These are phyloP conservation scores for Escovopsis sp. DNA, from an alignment of 2,329 filamentous ascomycete species.

Conservation along the genomic window DNA sequence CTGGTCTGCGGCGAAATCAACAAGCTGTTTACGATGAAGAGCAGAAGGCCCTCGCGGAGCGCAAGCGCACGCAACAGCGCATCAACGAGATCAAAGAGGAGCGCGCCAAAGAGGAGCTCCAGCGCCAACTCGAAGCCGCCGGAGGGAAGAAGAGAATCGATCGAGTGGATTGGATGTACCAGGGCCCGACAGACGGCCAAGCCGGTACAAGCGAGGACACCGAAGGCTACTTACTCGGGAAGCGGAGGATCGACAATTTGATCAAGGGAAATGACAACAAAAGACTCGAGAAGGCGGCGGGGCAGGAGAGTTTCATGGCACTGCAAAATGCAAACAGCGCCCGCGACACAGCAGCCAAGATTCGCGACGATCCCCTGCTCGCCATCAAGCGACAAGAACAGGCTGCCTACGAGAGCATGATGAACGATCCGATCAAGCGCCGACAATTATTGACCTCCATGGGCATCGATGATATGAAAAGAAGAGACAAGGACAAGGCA, in stretches of 20 bases:
- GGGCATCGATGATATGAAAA: conserved; percentile 35
- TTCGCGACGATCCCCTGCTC: conserved; percentile 79
- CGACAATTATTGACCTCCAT: conserved; percentile 51
- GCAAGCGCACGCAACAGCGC: conserved; percentile 83
- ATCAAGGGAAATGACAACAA: conserved; percentile 70
- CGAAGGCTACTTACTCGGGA: conserved; percentile 85
- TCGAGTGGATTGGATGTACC: conserved; percentile 97
- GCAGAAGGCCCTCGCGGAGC: conserved; percentile 81
- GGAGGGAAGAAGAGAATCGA: conserved; percentile 69
- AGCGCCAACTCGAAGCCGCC: conserved; percentile 75
- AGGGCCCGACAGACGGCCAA: conserved; percentile 66
- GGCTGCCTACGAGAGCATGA: conserved; percentile 63
- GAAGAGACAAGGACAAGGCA: conserved; percentile 24
- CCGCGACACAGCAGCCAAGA: conserved; percentile 71
- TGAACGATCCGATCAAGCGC: conserved; percentile 58
- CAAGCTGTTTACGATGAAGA: conserved; percentile 82
- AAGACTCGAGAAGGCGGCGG: conserved; percentile 62
- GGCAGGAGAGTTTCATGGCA: conserved; percentile 44
- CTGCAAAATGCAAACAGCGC: conserved; percentile 56
- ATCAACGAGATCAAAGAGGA: conserved; percentile 91
- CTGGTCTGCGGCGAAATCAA: conserved; percentile 80
- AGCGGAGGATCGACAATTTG: conserved; percentile 72
- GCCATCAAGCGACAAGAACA: conserved; percentile 91
- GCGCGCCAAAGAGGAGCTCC: conserved; percentile 78
- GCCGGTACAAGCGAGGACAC: conserved; percentile 73